Percentiles rank a stretch among this genome's conserved stretches.
Evolutionary conservation across 768 basidiomycete genomes (phyloP).

Genomic region (Suillus subluteus): DNA sequence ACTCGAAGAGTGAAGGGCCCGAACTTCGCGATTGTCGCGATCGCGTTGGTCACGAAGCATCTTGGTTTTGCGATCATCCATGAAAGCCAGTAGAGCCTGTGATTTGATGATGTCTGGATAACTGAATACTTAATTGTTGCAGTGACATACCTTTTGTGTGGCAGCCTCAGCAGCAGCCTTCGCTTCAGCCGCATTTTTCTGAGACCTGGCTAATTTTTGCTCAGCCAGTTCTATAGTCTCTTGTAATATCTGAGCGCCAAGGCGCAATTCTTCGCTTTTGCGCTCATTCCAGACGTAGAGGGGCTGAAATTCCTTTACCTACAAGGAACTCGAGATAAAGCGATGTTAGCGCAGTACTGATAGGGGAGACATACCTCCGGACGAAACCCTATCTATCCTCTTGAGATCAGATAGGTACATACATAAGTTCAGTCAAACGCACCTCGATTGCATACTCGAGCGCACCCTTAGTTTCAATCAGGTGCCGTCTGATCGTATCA

Average conservation of each 20-base stretch:
- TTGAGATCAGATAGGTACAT: slow-evolving; percentile 17
- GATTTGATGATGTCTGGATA: slow-evolving; percentile 7
- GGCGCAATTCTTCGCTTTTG: slow-evolving; percentile 55
- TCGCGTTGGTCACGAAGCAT: slow-evolving; percentile 61
- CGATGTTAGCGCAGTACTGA: not conserved
- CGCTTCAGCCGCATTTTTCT: slow-evolving; percentile 53
- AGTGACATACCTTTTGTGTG: slow-evolving; percentile 53
- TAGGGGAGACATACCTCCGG: slow-evolving; percentile 53
- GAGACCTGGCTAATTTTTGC: slow-evolving; percentile 49
- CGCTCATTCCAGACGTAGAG: slow-evolving; percentile 65
- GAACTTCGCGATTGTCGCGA: slow-evolving; percentile 45
- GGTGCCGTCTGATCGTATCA: slow-evolving; percentile 58
- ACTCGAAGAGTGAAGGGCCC: slow-evolving; percentile 12
- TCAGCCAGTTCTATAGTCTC: slow-evolving; percentile 61
- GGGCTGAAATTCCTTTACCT: slow-evolving; percentile 78
- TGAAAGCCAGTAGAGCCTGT: slow-evolving; percentile 77
- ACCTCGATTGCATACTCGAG: slow-evolving; percentile 83
- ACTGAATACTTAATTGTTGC: not conserved
- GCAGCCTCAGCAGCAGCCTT: slow-evolving; percentile 60
- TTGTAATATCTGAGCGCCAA: slow-evolving; percentile 66
- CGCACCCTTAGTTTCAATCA: slow-evolving; percentile 72
- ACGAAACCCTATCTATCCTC: slow-evolving; percentile 70
- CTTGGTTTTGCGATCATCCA: slow-evolving; percentile 75
- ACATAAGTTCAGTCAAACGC: slow-evolving; percentile 32
- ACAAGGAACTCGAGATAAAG: slow-evolving; percentile 5